These are phyloP conservation scores for Calonectria pseudoreteaudii DNA, from an alignment of 2,329 filamentous ascomycete genomes.

Conservation along the genomic window DNA sequence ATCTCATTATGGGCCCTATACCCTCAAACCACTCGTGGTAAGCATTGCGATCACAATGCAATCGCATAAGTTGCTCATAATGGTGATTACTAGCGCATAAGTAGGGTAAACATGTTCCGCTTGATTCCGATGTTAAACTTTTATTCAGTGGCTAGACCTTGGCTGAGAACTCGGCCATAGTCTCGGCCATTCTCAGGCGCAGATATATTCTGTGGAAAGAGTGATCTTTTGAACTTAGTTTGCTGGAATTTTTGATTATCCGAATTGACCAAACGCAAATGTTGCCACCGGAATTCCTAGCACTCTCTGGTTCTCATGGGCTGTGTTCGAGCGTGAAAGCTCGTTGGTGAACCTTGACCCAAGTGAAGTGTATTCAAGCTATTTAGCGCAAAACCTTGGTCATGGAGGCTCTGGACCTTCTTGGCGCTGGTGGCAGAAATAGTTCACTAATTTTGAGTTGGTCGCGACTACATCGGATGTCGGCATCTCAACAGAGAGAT, in stretches of 20 bases:
- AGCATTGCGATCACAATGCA: too few species aligned
- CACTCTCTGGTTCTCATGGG: neutral
- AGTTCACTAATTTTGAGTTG: neutral
- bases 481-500: neutral
- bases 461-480: neutral
- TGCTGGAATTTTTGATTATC: neutral
- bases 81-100: neutral
- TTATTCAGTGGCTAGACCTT: neutral
- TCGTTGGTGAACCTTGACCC: neutral
- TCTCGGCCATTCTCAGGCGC: neutral
- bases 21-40: too few species aligned
- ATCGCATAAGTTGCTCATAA: neutral
- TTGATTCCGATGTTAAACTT: neutral
- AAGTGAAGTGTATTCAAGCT: neutral
- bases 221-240: neutral
- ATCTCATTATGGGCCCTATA: too few species aligned
- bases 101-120: neutral
- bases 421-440: neutral
- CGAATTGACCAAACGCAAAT: neutral
- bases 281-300: neutral
- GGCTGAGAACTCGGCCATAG: neutral
- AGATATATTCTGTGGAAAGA: neutral
- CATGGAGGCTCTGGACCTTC: neutral
- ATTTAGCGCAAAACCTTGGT: neutral
- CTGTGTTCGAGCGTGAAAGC: neutral